A percentile compares a stretch with the other conserved stretches of the same genome.
phyloP scores from a whole-genome alignment of 2,329 filamentous ascomycete species.

The Phoma sp. region DNA sequence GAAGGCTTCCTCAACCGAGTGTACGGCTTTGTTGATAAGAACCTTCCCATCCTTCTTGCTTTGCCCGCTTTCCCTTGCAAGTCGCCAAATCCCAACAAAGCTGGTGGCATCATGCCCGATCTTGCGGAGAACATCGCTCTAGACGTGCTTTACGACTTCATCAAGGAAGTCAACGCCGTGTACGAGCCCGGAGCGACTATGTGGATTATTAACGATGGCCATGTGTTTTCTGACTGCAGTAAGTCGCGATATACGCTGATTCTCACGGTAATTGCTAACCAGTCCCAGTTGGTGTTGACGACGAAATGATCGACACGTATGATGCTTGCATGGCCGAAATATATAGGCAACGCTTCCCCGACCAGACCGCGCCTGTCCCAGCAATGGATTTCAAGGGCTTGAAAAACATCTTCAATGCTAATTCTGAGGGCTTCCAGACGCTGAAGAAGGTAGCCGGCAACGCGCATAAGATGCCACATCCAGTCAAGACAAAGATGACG shows the following conservation, averaged over 20 bases:
- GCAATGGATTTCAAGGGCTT: conserved; percentile 40
- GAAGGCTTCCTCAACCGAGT: conserved; percentile 35
- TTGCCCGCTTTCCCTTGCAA: conserved; percentile 70
- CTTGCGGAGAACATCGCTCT: conserved; percentile 54
- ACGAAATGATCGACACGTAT: conserved; percentile 53
- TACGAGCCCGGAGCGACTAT: conserved; percentile 53
- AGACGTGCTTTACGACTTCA: conserved; percentile 51
- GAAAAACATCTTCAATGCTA: conserved; percentile 39
- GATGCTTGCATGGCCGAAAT: conserved; percentile 49
- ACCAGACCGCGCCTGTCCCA: conserved; percentile 27
- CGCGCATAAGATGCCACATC: conserved; percentile 35
- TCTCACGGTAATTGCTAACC: conserved; percentile 9
- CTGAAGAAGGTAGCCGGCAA: conserved; percentile 30
- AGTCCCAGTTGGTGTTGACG: conserved; percentile 51
- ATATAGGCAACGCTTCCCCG: conserved; percentile 40
- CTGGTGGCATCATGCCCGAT: conserved; percentile 57
- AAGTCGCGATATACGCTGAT: conserved; percentile 14
- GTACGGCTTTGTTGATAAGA: conserved; percentile 36
- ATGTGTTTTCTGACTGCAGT: conserved; percentile 54
- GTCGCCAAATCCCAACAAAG: conserved; percentile 65
- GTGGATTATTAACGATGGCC: conserved; percentile 55
- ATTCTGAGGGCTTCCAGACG: conserved; percentile 32
- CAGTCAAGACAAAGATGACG: conserved; percentile 39
- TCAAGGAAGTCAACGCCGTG: conserved; percentile 49
- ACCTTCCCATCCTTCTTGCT: conserved; percentile 35